Conservation (phyloP, 1,284 basidiomycete species). For the Kalmanozyma brasiliensis region DNA sequence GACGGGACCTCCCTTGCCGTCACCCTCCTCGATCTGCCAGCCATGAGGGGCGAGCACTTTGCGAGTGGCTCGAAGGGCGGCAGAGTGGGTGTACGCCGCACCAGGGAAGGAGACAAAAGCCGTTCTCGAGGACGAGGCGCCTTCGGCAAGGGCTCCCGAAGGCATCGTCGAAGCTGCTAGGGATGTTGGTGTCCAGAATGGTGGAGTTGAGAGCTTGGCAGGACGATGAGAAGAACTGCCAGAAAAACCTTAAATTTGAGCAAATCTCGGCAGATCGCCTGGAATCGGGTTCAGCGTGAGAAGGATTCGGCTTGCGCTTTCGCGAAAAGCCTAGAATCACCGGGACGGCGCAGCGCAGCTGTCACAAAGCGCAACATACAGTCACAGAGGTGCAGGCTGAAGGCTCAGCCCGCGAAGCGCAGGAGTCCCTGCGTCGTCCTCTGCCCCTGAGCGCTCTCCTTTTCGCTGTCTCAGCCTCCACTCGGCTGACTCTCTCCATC, state of each 20-base stretch:
- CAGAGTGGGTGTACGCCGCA: conserved; percentile 61
- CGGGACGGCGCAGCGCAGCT: no score
- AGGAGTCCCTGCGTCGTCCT: no score
- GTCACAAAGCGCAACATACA: conserved; percentile 1
- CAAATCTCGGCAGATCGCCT: conserved; percentile 1
- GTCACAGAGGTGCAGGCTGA: conserved; percentile 3
- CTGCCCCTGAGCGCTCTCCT: no score
- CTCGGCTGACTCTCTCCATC: conserved; percentile 1
- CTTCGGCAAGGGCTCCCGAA: background rate
- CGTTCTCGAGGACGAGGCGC: background rate
- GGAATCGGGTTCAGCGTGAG: conserved; percentile 6
- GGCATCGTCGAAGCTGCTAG: background rate
- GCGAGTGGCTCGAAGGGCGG: conserved; percentile 45
- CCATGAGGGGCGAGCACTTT: conserved; percentile 37
- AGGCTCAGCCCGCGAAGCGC: no score
- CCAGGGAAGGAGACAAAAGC: conserved; percentile 61
- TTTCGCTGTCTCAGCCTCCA: conserved; percentile 3
- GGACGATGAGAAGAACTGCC: background rate
- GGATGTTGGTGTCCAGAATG: background rate
- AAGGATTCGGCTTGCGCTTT: conserved; percentile 6
- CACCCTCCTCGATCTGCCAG: conserved; percentile 47
- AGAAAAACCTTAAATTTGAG: conserved; percentile 7
- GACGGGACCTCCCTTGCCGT: background rate
- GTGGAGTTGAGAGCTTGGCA: conserved; percentile 1
- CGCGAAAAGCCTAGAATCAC: conserved; percentile 40